Evolutionary conservation across 2,329 filamentous ascomycete genomes (phyloP).

Genomic region (Malbranchea cinnamomea): DNA sequence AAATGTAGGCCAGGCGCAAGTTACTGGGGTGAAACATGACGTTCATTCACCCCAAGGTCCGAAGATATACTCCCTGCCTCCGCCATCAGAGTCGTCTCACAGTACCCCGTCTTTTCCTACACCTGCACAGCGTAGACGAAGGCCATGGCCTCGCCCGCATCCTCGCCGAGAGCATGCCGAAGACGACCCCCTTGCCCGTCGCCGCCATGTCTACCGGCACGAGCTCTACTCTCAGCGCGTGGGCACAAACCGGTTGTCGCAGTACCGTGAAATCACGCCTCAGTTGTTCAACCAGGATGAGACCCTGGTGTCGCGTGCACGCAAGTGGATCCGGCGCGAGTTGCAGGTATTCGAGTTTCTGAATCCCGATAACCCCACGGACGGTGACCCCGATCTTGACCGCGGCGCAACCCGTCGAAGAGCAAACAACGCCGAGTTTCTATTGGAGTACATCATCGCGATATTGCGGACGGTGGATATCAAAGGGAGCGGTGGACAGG

Average conservation of each 20-base stretch:
- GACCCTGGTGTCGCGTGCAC: slow-evolving; percentile 58
- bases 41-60: slow-evolving; percentile 38
- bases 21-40: slow-evolving; percentile 50
- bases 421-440: slow-evolving; percentile 61
- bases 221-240: slow-evolving; percentile 66
- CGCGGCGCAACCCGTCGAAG: slow-evolving; percentile 23
- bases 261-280: slow-evolving; percentile 60
- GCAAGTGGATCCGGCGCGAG: slow-evolving; percentile 71
- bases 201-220: slow-evolving; percentile 58
- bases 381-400: slow-evolving; percentile 14
- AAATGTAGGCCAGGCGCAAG: slow-evolving; percentile 33
- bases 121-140: neutral
- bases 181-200: slow-evolving; percentile 15
- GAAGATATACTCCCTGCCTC: slow-evolving; percentile 43
- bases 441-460: slow-evolving; percentile 73
- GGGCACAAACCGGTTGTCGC: slow-evolving; percentile 63
- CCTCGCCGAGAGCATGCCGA: neutral
- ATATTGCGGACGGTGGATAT: slow-evolving; percentile 73
- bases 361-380: slow-evolving; percentile 7
- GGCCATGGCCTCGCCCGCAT: slow-evolving; percentile 7
- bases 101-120: slow-evolving; percentile 10
- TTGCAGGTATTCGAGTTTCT: slow-evolving; percentile 63
- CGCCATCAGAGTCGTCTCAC: neutral
- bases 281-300: slow-evolving; percentile 47
- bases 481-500: slow-evolving; percentile 61